Percentiles rank a stretch among this genome's conserved stretches.
phyloP scores from a whole-genome alignment of 306 rosid species.

The Macrotyloma uniflorum region DNA sequence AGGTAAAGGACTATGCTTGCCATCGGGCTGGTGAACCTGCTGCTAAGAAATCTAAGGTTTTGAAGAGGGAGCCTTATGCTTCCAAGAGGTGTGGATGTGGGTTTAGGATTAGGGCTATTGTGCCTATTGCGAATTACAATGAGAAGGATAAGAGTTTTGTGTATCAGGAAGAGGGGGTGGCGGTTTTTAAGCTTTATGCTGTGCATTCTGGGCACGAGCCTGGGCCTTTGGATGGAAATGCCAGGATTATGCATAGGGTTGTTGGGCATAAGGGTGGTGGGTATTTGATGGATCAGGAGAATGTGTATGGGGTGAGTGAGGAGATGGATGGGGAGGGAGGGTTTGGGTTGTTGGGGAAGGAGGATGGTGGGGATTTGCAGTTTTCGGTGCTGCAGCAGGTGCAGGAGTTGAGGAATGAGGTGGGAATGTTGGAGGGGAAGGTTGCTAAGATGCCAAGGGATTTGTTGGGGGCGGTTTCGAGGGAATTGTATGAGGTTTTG shows the following conservation, averaged over 20 bases:
- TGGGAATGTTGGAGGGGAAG: constrained; percentile 77
- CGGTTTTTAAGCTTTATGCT: constrained; percentile 88
- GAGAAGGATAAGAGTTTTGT: constrained; percentile 98
- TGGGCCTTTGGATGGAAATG: constrained; percentile 96
- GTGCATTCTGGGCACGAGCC: constrained; percentile 99
- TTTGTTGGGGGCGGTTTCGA: constrained; percentile 73
- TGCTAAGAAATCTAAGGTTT: constrained; percentile 70
- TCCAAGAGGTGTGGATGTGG: constrained; percentile 99
- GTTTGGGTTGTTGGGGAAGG: constrained; percentile 85
- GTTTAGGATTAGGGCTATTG: constrained; percentile 95
- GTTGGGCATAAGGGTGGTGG: constrained; percentile 89
- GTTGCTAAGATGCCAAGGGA: constrained; percentile 68
- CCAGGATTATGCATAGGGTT: constrained; percentile 95
- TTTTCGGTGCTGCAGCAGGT: constrained; percentile 84
- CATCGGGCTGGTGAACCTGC: constrained; percentile 97
- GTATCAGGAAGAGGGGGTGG: constrained; percentile 93
- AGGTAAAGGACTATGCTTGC: constrained; percentile 99
- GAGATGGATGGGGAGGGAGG: constrained; percentile 77
- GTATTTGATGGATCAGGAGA: constrained; percentile 78
- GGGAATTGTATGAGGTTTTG: constrained; percentile 75
- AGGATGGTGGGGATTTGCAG: constrained; percentile 85
- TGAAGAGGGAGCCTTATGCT: constrained; percentile 97
- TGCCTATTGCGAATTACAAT: constrained; percentile 91
- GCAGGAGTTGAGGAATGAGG: constrained; percentile 83
- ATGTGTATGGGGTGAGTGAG: constrained; percentile 89